phyloP scores from a whole-genome alignment of 495 filamentous ascomycete genomes.

The Penicillium cataractarum region DNA sequence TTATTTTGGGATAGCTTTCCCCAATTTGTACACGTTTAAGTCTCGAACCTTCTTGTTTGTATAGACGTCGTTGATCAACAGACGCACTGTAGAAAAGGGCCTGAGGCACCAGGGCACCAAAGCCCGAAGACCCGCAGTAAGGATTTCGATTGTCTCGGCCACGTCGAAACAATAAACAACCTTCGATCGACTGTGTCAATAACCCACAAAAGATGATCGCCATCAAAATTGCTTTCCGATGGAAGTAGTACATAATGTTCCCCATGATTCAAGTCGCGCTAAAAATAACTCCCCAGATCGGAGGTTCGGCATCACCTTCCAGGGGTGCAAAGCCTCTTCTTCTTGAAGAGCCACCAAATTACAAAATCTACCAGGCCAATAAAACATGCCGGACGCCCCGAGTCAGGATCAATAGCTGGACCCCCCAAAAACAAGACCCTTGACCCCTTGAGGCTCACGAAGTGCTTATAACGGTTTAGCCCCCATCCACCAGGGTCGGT shows the following conservation, averaged over 20 bases:
- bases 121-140: too few relatives aligned
- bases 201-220: background rate
- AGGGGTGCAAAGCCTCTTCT: background rate
- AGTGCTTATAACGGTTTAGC: background rate
- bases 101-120: background rate
- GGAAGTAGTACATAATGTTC: too few relatives aligned
- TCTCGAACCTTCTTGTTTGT: too few relatives aligned
- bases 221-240: too few relatives aligned
- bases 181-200: background rate
- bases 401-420: background rate
- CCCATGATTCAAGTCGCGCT: background rate
- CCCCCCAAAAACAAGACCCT: background rate
- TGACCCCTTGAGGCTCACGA: slow-evolving; percentile 6
- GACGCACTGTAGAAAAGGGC: background rate
- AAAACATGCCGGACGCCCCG: background rate
- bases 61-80: background rate
- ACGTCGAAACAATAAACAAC: background rate
- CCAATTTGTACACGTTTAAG: too few relatives aligned
- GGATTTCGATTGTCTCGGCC: too few relatives aligned
- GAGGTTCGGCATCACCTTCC: slow-evolving; percentile 3
- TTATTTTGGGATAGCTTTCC: too few relatives aligned
- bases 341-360: background rate
- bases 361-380: background rate
- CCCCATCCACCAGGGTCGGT: background rate
- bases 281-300: slow-evolving; percentile 12